phyloP scores from a whole-genome alignment of 1,139 yeast genomes.

The Lodderomyces metapsilosis region DNA sequence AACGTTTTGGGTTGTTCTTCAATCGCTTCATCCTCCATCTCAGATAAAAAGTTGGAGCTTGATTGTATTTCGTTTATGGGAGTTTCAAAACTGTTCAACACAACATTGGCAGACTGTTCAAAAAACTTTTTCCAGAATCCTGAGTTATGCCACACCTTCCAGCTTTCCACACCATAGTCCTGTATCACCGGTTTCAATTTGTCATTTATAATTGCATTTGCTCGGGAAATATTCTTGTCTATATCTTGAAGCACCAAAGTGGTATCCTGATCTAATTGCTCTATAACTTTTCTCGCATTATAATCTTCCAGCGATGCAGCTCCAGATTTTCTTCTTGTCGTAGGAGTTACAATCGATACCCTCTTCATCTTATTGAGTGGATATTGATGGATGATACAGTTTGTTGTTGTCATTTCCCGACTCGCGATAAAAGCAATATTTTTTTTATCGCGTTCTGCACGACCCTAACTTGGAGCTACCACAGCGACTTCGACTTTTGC shows the following conservation, averaged over 20 bases:
- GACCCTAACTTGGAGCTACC: conserved; percentile 2
- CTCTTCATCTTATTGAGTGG: conserved; percentile 38
- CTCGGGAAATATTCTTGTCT: conserved; percentile 65
- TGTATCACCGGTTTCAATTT: conserved; percentile 61
- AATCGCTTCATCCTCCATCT: conserved; percentile 10
- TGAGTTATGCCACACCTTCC: conserved; percentile 58
- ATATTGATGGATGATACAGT: not conserved
- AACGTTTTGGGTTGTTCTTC: conserved; percentile 6
- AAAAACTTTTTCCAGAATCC: conserved; percentile 75
- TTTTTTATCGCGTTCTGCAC: conserved; percentile 2
- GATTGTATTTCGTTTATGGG: conserved; percentile 22
- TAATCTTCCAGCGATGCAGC: conserved; percentile 19
- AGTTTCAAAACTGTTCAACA: conserved; percentile 58
- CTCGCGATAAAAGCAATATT: too few species aligned
- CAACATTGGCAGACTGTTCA: conserved; percentile 74
- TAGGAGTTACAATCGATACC: conserved; percentile 41
- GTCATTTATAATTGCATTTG: conserved; percentile 63
- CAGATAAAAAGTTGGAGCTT: conserved; percentile 18
- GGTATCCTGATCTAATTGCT: conserved; percentile 76
- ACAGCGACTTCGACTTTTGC: too few species aligned
- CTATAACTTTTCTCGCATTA: conserved; percentile 54
- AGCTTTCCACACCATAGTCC: conserved; percentile 54
- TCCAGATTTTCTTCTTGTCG: conserved; percentile 34
- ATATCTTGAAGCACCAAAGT: conserved; percentile 77
- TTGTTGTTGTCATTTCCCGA: conserved; percentile 5